Percentiles rank a stretch among this genome's conserved stretches.
Conservation (phyloP, 176 grass and related monocot species). For the Echinochloa phyllopogon region DNA sequence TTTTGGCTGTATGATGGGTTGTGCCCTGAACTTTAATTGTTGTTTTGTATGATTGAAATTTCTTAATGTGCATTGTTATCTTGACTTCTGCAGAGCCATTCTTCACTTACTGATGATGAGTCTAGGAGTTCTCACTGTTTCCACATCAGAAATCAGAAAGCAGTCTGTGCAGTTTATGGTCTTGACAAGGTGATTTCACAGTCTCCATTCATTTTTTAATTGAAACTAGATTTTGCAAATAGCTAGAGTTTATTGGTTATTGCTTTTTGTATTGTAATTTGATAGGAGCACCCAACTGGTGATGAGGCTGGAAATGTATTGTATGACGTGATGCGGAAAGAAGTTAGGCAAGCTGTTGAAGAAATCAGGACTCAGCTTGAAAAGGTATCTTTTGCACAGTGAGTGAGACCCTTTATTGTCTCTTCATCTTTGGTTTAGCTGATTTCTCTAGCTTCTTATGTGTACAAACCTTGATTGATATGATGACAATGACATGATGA, state of each 20-base stretch:
- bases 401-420: not conserved
- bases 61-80: slow-evolving; percentile 24
- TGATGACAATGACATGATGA: not conserved
- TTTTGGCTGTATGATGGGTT: slow-evolving; percentile 5
- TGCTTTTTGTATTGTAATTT: slow-evolving; percentile 31
- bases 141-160: slow-evolving; percentile 55
- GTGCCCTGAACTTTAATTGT: not conserved
- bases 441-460: slow-evolving; percentile 1
- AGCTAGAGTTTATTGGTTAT: not conserved
- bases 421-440: slow-evolving; percentile 18
- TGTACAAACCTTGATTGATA: not conserved
- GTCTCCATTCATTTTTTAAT: not conserved
- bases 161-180: slow-evolving; percentile 48
- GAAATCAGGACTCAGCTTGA: slow-evolving; percentile 87
- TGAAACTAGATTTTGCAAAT: not conserved
- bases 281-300: slow-evolving; percentile 43
- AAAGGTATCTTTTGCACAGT: slow-evolving; percentile 46
- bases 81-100: slow-evolving; percentile 66
- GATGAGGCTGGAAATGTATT: slow-evolving; percentile 49
- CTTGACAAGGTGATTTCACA: slow-evolving; percentile 64
- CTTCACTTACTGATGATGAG: slow-evolving; percentile 98
- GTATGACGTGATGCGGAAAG: slow-evolving; percentile 81
- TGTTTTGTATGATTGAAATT: slow-evolving; percentile 14
- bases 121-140: slow-evolving; percentile 54
- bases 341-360: slow-evolving; percentile 89